These are phyloP conservation scores for Monoraphidium neglectum DNA, from an alignment of 139 green algal genomes.

Conservation along the genomic window DNA sequence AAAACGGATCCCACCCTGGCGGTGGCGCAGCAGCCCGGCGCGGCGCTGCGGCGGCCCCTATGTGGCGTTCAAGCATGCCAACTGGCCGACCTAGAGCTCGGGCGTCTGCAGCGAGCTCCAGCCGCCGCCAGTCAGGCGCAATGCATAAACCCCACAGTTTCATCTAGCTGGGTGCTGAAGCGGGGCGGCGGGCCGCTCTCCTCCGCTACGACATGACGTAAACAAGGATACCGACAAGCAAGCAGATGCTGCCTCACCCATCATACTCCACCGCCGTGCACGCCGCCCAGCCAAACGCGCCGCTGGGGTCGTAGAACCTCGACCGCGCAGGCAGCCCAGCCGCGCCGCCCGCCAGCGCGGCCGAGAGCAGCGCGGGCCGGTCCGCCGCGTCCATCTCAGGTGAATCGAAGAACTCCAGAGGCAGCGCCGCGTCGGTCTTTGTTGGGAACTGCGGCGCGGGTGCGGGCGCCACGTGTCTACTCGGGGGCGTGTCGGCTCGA, in stretches of 20 bases:
- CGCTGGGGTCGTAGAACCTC: conserved; percentile 57
- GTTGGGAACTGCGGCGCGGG: too few relatives aligned
- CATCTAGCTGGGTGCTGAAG: too few relatives aligned
- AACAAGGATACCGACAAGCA: neutral
- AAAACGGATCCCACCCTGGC: too few relatives aligned
- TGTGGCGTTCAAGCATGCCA: too few relatives aligned
- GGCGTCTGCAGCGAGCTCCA: too few relatives aligned
- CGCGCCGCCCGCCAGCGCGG: conserved; percentile 6
- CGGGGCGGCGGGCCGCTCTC: neutral
- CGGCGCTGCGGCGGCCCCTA: too few relatives aligned
- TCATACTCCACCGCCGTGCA: conserved; percentile 42
- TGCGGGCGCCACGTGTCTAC: too few relatives aligned
- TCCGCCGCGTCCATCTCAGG: conserved; percentile 57
- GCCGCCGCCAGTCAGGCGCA: too few relatives aligned
- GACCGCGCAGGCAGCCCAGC: conserved; percentile 46
- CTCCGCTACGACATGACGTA: neutral
- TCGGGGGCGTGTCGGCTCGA: too few relatives aligned
- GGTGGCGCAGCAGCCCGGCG: too few relatives aligned
- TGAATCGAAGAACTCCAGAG: conserved; percentile 67
- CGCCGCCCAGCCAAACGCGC: conserved; percentile 60
- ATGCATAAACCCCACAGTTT: too few relatives aligned
- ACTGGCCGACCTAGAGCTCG: too few relatives aligned
- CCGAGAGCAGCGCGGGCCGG: conserved; percentile 39
- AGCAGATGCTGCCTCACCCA: conserved; percentile 24
- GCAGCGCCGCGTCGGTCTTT: conserved; percentile 41